These are phyloP conservation scores for Phytopythium chamaehyphon DNA, from an alignment of 352 stramenopile genomes.

Conservation along the genomic window DNA sequence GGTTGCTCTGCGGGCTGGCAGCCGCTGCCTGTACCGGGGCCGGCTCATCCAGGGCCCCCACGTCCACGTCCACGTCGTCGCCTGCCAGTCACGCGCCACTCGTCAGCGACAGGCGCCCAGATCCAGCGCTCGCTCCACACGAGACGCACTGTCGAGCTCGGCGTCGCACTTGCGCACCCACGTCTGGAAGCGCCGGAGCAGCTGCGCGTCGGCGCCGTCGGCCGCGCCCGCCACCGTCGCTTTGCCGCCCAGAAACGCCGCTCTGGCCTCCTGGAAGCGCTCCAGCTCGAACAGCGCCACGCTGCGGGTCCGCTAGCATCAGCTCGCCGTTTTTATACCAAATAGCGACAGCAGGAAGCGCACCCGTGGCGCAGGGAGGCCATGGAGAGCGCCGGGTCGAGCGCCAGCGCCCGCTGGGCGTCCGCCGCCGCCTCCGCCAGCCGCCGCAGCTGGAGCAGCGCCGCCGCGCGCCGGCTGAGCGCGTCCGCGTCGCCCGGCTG, in stretches of 20 bases:
- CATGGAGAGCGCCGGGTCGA: constrained; percentile 49
- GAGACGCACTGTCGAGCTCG: constrained; percentile 58
- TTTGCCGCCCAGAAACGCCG: constrained; percentile 55
- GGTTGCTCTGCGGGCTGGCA: constrained; percentile 8
- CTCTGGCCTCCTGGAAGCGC: constrained; percentile 57
- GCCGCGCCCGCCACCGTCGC: constrained; percentile 14
- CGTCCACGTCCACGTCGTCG: constrained; percentile 17
- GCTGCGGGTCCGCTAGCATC: neutral
- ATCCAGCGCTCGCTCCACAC: neutral
- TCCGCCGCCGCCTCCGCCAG: constrained; percentile 47
- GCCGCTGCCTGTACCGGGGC: constrained; percentile 2
- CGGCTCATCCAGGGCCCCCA: constrained; percentile 21
- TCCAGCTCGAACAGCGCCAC: constrained; percentile 83
- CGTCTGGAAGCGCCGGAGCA: constrained; percentile 65
- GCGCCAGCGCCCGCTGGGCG: constrained; percentile 38
- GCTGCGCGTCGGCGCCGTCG: constrained; percentile 21
- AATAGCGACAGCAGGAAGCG: neutral
- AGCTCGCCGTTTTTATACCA: neutral
- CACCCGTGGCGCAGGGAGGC: constrained; percentile 73
- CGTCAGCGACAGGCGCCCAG: neutral
- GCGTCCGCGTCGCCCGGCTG: constrained; percentile 40
- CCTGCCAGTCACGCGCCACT: constrained; percentile 6
- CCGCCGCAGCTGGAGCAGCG: constrained; percentile 66
- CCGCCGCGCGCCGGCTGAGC: constrained; percentile 64
- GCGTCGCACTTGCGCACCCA: constrained; percentile 89